These are phyloP conservation scores for Acephala macrosclerotiorum DNA, from an alignment of 2,329 filamentous ascomycete genomes.

Conservation along the genomic window DNA sequence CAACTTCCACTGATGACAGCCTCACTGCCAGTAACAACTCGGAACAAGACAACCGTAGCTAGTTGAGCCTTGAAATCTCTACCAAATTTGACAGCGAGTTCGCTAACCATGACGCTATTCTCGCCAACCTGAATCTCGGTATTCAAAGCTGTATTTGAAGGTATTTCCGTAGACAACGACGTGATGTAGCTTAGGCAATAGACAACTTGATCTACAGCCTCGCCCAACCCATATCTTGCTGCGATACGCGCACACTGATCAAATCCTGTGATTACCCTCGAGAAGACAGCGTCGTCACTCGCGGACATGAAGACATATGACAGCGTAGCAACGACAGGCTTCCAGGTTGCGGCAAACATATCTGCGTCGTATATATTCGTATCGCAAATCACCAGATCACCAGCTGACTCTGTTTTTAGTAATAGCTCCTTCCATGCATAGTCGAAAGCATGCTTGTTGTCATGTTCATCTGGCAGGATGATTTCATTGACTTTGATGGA, in stretches of 20 bases:
- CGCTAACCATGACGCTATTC: conserved; percentile 97
- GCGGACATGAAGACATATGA: conserved; percentile 99
- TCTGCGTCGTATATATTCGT: conserved; percentile 97
- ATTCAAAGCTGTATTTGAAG: conserved; percentile 87
- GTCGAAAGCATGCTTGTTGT: conserved; percentile 95
- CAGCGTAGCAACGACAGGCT: conserved; percentile 89
- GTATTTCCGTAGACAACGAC: conserved; percentile 77
- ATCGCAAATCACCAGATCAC: conserved; percentile 78
- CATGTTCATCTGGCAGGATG: conserved; percentile 95
- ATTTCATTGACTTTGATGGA: conserved; percentile 95
- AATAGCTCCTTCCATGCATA: conserved; percentile 97
- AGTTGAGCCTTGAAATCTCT: conserved; percentile 93
- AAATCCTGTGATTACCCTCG: conserved; percentile 91
- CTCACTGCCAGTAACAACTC: conserved; percentile 88
- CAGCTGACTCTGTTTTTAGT: conserved; percentile 80
- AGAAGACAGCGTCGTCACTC: conserved; percentile 94
- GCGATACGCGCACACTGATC: conserved; percentile 96
- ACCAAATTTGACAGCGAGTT: conserved; percentile 94
- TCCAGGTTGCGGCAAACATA: conserved; percentile 98
- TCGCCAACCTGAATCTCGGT: conserved; percentile 94
- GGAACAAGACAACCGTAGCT: conserved; percentile 93
- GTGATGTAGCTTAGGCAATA: conserved; percentile 91
- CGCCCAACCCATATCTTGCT: conserved; percentile 80
- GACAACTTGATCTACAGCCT: conserved; percentile 92
- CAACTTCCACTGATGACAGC: conserved; percentile 77